Conservation (phyloP, 352 stramenopile species). For the Pythium vanterpoolii region DNA sequence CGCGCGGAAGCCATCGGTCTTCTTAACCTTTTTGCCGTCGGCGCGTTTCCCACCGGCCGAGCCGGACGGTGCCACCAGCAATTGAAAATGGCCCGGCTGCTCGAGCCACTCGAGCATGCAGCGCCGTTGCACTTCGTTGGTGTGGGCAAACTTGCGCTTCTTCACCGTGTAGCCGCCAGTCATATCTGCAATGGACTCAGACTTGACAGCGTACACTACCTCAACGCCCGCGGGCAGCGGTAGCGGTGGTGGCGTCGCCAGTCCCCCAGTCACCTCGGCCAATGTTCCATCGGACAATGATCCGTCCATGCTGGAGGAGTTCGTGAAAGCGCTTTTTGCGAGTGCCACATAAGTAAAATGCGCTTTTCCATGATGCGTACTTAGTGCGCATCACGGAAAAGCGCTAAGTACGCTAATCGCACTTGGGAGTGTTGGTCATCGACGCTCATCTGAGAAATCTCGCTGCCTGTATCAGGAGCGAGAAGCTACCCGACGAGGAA, state of each 20-base stretch:
- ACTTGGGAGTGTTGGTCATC: not conserved
- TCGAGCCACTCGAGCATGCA: conserved; percentile 60
- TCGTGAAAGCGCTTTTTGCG: conserved; percentile 4
- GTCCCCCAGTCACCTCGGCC: not conserved
- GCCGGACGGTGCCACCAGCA: conserved; percentile 27
- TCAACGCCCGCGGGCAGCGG: not conserved
- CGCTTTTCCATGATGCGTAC: conserved; percentile 8
- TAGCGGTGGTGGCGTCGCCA: not conserved
- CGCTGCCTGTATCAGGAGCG: too few relatives aligned
- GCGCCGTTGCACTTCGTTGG: conserved; percentile 42
- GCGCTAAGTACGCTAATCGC: not conserved
- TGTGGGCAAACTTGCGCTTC: conserved; percentile 49
- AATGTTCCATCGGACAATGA: not conserved
- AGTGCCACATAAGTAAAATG: not conserved
- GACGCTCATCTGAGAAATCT: not conserved
- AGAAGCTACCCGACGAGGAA: too few relatives aligned
- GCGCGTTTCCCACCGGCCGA: conserved; percentile 1
- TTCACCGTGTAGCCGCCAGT: conserved; percentile 7
- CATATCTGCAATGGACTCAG: not conserved
- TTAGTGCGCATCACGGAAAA: too few relatives aligned
- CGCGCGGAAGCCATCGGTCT: conserved; percentile 48
- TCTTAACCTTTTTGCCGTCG: conserved; percentile 35
- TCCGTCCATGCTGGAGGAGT: not conserved
- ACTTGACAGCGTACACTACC: not conserved
- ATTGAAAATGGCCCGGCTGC: conserved; percentile 37